These are phyloP conservation scores for Schizosaccharomyces versatilis DNA, from an alignment of 1,139 yeast genomes.

Conservation along the genomic window DNA sequence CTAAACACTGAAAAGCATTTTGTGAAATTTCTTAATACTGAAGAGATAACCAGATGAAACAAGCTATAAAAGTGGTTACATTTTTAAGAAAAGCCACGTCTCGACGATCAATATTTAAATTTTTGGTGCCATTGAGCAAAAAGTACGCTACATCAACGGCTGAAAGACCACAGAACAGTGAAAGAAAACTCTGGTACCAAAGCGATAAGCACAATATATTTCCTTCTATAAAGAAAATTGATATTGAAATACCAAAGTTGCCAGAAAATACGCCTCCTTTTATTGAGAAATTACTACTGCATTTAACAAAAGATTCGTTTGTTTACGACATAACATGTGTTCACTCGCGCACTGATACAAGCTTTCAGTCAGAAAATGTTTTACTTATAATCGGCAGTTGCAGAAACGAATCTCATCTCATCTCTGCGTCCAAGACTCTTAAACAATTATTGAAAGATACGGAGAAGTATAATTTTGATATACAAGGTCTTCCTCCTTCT, in stretches of 20 bases:
- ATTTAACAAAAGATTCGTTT: neutral
- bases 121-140: too few relatives aligned
- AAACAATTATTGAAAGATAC: neutral
- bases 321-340: neutral
- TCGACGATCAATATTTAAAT: too few relatives aligned
- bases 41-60: too few relatives aligned
- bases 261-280: neutral
- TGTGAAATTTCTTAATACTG: too few relatives aligned
- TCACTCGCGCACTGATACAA: neutral
- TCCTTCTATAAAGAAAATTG: neutral
- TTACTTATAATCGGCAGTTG: neutral
- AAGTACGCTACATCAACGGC: neutral
- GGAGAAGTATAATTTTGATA: neutral
- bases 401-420: neutral
- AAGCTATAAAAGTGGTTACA: too few relatives aligned
- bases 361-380: neutral
- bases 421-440: neutral
- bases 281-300: neutral
- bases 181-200: neutral
- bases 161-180: neutral
- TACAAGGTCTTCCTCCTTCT: neutral
- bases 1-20: too few relatives aligned
- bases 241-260: neutral
- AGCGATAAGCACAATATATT: neutral
- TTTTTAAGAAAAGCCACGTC: too few relatives aligned